phyloP scores from a whole-genome alignment of 2,329 filamentous ascomycete species.

The Penicillium sp. region DNA sequence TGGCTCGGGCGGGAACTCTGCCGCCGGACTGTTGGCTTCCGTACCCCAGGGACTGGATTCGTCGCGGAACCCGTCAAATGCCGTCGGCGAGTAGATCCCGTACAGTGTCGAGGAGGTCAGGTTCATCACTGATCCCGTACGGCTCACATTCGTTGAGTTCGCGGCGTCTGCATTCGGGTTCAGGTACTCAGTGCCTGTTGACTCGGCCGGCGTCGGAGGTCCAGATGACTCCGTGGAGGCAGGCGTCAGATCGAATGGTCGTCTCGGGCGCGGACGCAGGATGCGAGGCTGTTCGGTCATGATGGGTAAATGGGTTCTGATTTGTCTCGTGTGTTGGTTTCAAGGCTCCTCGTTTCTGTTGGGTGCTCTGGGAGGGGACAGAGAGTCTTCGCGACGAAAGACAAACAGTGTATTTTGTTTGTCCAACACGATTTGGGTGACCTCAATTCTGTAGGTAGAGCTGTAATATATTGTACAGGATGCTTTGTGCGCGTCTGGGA shows the following conservation, averaged over 20 bases:
- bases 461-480: background rate
- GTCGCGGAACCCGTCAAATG: slow-evolving; percentile 54
- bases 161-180: slow-evolving; percentile 29
- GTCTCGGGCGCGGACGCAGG: slow-evolving; percentile 67
- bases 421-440: background rate
- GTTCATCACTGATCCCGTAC: slow-evolving; percentile 77
- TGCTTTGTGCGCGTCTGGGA: background rate
- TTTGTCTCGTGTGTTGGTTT: background rate
- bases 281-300: slow-evolving; percentile 51
- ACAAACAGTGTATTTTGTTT: background rate
- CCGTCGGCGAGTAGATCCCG: slow-evolving; percentile 79
- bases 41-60: slow-evolving; percentile 75
- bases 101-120: slow-evolving; percentile 85
- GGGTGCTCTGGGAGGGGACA: background rate
- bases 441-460: background rate
- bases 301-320: slow-evolving; percentile 7
- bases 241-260: slow-evolving; percentile 63
- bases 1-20: slow-evolving; percentile 37
- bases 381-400: slow-evolving; percentile 2
- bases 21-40: slow-evolving; percentile 66
- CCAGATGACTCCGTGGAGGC: slow-evolving; percentile 44
- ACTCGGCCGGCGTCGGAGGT: slow-evolving; percentile 41
- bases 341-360: background rate
- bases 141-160: slow-evolving; percentile 51
- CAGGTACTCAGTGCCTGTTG: slow-evolving; percentile 34